A percentile compares a stretch with the other conserved stretches of the same genome.
Evolutionary conservation across 495 filamentous ascomycete species (phyloP).

Genomic region (Cryomyces minteri): DNA sequence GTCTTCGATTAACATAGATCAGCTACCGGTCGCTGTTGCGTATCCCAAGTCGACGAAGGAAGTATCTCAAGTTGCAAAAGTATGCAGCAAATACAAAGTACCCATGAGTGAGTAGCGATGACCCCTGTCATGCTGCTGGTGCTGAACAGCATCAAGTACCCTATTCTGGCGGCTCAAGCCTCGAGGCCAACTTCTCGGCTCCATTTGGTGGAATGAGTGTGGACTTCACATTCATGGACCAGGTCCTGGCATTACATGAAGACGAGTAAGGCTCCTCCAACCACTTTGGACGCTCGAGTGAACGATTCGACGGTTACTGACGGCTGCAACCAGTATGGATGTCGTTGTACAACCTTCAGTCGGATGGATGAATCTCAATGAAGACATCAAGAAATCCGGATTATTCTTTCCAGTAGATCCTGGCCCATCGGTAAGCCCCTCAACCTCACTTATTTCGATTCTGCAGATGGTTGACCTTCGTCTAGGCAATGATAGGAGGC

Average conservation of each 20-base stretch:
- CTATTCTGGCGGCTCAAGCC: conserved; percentile 70
- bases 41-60: conserved; percentile 49
- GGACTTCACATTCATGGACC: conserved; percentile 77
- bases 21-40: conserved; percentile 33
- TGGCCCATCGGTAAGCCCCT: conserved; percentile 28
- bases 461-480: background rate
- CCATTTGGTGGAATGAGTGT: conserved; percentile 74
- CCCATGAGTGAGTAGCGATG: conserved; percentile 38
- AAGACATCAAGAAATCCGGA: conserved; percentile 51
- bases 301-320: background rate
- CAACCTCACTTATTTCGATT: background rate
- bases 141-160: conserved; percentile 27
- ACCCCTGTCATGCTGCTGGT: conserved; percentile 1
- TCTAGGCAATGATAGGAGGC: conserved; percentile 23
- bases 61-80: conserved; percentile 57
- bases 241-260: conserved; percentile 58
- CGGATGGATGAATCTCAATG: conserved; percentile 81
- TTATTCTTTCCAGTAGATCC: conserved; percentile 87
- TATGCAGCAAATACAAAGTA: conserved; percentile 67
- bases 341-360: conserved; percentile 80
- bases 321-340: conserved; percentile 38
- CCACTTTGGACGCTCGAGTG: too few species aligned
- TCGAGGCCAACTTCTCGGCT: conserved; percentile 79
- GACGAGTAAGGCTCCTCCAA: conserved; percentile 31
- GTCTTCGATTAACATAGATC: conserved; percentile 66